phyloP scores from a whole-genome alignment of 768 basidiomycete species.

The Collybiopsis confluens region DNA sequence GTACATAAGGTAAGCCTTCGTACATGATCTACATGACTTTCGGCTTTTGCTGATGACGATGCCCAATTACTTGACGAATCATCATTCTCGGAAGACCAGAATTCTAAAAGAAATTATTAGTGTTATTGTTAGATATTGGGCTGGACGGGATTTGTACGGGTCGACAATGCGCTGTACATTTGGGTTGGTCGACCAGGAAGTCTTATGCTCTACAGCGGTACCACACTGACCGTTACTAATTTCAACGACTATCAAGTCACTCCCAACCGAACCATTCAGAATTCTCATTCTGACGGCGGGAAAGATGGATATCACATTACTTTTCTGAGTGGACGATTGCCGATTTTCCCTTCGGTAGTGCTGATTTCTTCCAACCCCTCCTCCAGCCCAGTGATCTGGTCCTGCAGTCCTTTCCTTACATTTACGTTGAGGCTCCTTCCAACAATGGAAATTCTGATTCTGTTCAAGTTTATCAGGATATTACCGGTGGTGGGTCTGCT shows the following conservation, averaged over 20 bases:
- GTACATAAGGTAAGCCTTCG: no score
- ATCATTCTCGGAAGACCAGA: no score
- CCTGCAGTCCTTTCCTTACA: constrained; percentile 26
- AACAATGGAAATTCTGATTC: constrained; percentile 20
- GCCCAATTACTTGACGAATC: no score
- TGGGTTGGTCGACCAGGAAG: constrained; percentile 6
- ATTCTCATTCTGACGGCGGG: constrained; percentile 48
- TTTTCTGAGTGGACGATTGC: constrained; percentile 39
- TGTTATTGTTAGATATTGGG: no score
- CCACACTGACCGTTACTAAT: not conserved
- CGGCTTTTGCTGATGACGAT: no score
- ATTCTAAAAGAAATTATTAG: no score
- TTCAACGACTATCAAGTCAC: constrained; percentile 10
- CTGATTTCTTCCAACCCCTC: not conserved
- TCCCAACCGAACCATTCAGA: constrained; percentile 19
- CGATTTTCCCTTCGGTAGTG: not conserved
- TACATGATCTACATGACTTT: no score
- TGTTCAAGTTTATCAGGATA: constrained; percentile 26
- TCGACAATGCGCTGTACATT: constrained; percentile 12
- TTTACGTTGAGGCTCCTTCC: constrained; percentile 18
- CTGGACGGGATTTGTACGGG: constrained; percentile 12
- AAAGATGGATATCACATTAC: constrained; percentile 42
- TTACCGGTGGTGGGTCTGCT: constrained; percentile 19
- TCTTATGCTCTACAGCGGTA: constrained; percentile 13
- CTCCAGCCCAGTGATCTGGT: constrained; percentile 14